These are phyloP conservation scores for Medicago arabica DNA, from an alignment of 306 rosid species.

Conservation along the genomic window DNA sequence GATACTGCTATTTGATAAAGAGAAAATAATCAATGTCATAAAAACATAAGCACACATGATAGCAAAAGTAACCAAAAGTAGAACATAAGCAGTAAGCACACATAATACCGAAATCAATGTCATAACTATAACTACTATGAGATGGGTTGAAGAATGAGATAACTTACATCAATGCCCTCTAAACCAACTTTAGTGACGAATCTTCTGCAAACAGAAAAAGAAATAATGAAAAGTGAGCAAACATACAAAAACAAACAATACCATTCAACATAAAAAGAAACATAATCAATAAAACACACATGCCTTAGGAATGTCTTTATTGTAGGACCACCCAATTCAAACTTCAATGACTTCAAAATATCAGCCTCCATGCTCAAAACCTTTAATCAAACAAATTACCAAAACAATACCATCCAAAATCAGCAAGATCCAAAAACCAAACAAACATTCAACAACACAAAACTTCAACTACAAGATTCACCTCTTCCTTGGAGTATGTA, in stretches of 20 bases:
- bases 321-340: slow-evolving; percentile 90
- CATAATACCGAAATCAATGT: background rate
- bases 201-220: slow-evolving; percentile 59
- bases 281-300: slow-evolving; percentile 28
- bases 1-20: background rate
- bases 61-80: background rate
- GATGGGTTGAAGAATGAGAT: background rate
- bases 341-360: slow-evolving; percentile 66
- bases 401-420: background rate
- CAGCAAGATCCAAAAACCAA: slow-evolving; percentile 11
- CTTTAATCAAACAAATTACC: slow-evolving; percentile 42
- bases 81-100: background rate
- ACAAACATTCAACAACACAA: background rate
- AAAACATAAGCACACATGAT: too few species aligned
- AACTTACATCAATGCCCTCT: slow-evolving; percentile 62
- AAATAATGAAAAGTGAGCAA: slow-evolving; percentile 6
- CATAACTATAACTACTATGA: background rate
- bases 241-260: background rate
- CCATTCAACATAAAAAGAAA: background rate
- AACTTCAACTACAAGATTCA: slow-evolving; percentile 7
- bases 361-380: slow-evolving; percentile 89
- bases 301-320: slow-evolving; percentile 82
- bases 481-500: slow-evolving; percentile 77
- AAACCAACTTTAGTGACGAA: slow-evolving; percentile 61
- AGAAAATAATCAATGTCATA: background rate